phyloP scores from a whole-genome alignment of 495 filamentous ascomycete genomes.

The Lentithecium fluviatile region DNA sequence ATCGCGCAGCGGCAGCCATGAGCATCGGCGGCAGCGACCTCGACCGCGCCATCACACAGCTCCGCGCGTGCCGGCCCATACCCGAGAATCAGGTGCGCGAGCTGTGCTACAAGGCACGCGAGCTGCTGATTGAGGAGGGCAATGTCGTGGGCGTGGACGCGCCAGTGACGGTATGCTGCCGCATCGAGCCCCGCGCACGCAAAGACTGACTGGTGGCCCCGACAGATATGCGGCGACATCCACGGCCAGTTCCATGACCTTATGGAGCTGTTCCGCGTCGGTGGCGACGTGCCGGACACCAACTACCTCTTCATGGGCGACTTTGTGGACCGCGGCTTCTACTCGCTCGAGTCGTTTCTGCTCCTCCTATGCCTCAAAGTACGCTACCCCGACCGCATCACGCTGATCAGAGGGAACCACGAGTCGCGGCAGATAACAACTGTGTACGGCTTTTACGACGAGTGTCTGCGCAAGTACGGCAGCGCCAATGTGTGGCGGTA shows the following conservation, averaged over 20 bases:
- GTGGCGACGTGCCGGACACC: conserved; percentile 95
- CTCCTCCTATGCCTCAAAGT: conserved; percentile 96
- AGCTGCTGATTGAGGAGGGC: conserved; percentile 94
- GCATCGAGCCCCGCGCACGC: neutral
- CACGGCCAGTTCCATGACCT: conserved; percentile 82
- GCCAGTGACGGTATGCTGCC: conserved; percentile 72
- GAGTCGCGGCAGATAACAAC: conserved; percentile 97
- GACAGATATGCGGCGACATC: conserved; percentile 93
- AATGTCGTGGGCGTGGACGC: conserved; percentile 96
- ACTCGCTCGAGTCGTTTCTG: conserved; percentile 93
- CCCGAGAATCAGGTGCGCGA: conserved; percentile 93
- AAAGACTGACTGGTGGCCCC: neutral
- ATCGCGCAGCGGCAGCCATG: conserved; percentile 23
- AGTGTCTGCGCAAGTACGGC: conserved; percentile 95
- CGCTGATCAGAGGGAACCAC: conserved; percentile 94
- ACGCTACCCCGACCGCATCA: conserved; percentile 96
- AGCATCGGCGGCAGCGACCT: conserved; percentile 37
- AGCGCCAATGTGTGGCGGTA: conserved; percentile 97
- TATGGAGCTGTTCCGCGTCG: conserved; percentile 97
- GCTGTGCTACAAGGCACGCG: conserved; percentile 94
- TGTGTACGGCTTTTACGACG: conserved; percentile 98
- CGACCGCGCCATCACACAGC: conserved; percentile 81
- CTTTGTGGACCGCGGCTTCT: conserved; percentile 97
- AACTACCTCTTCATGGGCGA: conserved; percentile 93
- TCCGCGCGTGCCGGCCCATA: conserved; percentile 93